Evolutionary conservation across 2,329 filamentous ascomycete species (phyloP).

Genomic region (Cladosporium sp.): DNA sequence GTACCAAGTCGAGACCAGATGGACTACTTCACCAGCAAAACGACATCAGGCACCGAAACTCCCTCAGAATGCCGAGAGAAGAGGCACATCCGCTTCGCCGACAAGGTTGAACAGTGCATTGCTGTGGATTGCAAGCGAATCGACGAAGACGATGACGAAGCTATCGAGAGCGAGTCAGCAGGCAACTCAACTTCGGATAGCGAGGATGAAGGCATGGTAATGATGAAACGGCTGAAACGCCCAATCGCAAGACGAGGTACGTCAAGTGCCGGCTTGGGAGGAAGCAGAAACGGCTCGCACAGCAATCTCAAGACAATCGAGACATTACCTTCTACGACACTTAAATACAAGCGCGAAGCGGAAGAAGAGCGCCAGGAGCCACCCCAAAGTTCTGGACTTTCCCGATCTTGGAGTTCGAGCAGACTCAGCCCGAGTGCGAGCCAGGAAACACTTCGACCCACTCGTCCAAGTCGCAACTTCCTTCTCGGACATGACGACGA

Average conservation of each 20-base stretch:
- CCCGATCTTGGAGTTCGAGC: conserved; percentile 17
- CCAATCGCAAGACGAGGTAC: conserved; percentile 53
- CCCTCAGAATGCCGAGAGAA: conserved; percentile 60
- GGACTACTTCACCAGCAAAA: conserved; percentile 60
- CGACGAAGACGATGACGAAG: conserved; percentile 60
- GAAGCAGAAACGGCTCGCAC: conserved; percentile 56
- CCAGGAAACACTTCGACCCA: conserved; percentile 76
- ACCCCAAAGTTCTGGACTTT: conserved; percentile 18
- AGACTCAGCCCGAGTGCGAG: conserved; percentile 71
- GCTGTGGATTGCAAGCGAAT: conserved; percentile 84
- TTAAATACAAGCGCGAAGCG: conserved; percentile 62
- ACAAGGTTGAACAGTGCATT: conserved; percentile 93
- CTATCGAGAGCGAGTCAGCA: conserved; percentile 36
- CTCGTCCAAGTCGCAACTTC: conserved; percentile 65
- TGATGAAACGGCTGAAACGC: conserved; percentile 69
- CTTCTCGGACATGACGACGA: conserved; percentile 51
- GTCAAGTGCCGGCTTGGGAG: conserved; percentile 30
- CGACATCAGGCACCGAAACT: conserved; percentile 69
- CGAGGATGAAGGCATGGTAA: conserved; percentile 74
- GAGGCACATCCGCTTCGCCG: conserved; percentile 94
- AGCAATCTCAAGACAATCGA: conserved; percentile 76
- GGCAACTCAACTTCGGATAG: conserved; percentile 31
- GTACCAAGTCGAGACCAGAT: conserved; percentile 63
- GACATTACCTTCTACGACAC: conserved; percentile 80
- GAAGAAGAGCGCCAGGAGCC: background rate